Evolutionary conservation across 1,284 basidiomycete species (phyloP), one percentile per base, ranked within the genome.

Genomic region (Tilletia indica): DNA sequence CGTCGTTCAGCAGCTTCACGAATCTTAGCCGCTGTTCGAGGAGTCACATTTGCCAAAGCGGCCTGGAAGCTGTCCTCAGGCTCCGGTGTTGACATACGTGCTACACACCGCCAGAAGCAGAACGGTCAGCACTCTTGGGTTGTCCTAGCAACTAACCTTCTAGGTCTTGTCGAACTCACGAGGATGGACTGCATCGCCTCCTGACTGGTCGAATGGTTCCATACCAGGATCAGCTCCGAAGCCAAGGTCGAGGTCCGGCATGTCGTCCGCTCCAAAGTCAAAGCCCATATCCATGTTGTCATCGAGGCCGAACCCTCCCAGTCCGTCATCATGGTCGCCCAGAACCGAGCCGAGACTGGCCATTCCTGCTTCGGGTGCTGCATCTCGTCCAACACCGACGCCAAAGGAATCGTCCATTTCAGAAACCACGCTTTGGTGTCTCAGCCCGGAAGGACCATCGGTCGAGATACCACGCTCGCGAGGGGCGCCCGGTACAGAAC

Each of bases 161-260:
- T 71, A 51, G 6, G 78, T 66, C 4, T 86, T 79, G 19, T 87
- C 87, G 11, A 31, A 34, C 31, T 21, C 42, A 47, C 31, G 54
- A 42, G 56, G 45, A 6, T 54, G 66, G 88, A 88, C 1, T 89
- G 89, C 56, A 92, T 91, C 0, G 91, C 92, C 42, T 45, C 42
- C 42, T 45, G 42, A 45, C 42, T 45, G 42, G 42, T 45, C 49
- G 86, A 85, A 14, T 92, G 92, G 54, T 88, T 87, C 72, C 91
- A 90, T 4, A 89, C 89, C 45, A 92, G 87, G 16, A 91, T 91
- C 12, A 91, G 92, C 8, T 90, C 91, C 92, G 73, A 36, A 70
- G 70, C 51, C 48, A 38, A 68, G 12, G 70, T 56, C 48, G 45
- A 68, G 12, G 21, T 47, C 67, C 80, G 63, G 79, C 71, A 67